phyloP scores from a whole-genome alignment of 2,329 filamentous ascomycete species.

The Magnaporthiopsis poae region DNA sequence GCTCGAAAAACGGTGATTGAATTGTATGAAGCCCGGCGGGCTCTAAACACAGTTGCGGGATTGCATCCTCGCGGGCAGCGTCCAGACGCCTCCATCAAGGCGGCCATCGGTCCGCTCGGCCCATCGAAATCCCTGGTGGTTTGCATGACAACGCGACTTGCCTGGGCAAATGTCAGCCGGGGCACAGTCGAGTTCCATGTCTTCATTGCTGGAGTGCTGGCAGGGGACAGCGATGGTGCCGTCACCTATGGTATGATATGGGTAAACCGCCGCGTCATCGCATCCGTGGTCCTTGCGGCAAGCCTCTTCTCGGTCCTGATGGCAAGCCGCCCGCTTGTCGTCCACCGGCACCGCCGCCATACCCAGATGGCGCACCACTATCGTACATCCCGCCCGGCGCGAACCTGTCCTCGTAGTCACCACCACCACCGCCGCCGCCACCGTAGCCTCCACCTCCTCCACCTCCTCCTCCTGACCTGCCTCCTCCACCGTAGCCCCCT shows the following conservation, averaged over 20 bases:
- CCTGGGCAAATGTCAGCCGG: too few relatives aligned
- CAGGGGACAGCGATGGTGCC: too few relatives aligned
- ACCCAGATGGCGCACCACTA: slow-evolving; percentile 13
- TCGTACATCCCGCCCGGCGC: slow-evolving; percentile 37
- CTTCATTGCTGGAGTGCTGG: too few relatives aligned
- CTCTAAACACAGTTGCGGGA: neutral
- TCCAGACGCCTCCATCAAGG: neutral
- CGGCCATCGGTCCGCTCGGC: neutral
- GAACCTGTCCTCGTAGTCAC: slow-evolving; percentile 36
- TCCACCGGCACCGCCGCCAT: slow-evolving; percentile 19
- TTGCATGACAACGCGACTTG: neutral
- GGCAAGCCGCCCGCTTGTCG: slow-evolving; percentile 24
- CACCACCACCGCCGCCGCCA: slow-evolving; percentile 18
- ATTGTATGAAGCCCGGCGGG: neutral
- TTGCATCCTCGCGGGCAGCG: neutral
- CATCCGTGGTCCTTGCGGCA: slow-evolving; percentile 32
- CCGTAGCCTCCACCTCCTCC: too few relatives aligned
- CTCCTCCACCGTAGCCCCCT: too few relatives aligned
- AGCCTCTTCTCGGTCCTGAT: slow-evolving; percentile 24
- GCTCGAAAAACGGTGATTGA: neutral
- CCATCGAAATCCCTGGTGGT: neutral
- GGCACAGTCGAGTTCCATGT: too few relatives aligned
- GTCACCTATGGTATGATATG: neutral
- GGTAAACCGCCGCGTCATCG: slow-evolving; percentile 22
- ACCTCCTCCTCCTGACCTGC: too few relatives aligned